These are phyloP conservation scores for Leptodontidium sp. DNA, from an alignment of 2,329 filamentous ascomycete genomes.

Conservation along the genomic window DNA sequence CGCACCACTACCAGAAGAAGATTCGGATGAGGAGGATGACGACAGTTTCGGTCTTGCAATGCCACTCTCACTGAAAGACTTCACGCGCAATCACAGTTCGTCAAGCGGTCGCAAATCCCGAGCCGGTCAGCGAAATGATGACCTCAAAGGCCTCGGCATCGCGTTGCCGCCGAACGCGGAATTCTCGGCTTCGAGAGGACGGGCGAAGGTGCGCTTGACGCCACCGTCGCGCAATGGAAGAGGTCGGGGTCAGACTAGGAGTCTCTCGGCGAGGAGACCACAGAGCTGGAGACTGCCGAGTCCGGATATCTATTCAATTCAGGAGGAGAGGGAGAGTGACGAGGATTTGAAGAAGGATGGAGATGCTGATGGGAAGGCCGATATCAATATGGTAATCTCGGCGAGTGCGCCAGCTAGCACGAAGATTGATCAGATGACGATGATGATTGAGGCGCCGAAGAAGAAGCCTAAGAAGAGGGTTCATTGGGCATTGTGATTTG, in stretches of 20 bases:
- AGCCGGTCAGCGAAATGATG: conserved; percentile 27
- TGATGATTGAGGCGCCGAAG: conserved; percentile 36
- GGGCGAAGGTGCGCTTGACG: conserved; percentile 37
- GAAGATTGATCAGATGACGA: conserved; percentile 29
- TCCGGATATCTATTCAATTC: conserved; percentile 45
- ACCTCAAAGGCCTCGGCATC: conserved; percentile 41
- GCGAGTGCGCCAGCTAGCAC: conserved; percentile 34
- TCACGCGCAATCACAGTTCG: conserved; percentile 33
- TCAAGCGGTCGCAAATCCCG: conserved; percentile 35
- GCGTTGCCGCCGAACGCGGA: conserved; percentile 29
- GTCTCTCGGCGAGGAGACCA: conserved; percentile 38
- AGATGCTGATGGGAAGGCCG: conserved; percentile 4
- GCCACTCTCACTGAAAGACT: conserved; percentile 43
- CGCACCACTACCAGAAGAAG: conserved; percentile 28
- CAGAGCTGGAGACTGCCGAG: conserved; percentile 46
- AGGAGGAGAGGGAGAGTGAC: conserved; percentile 43
- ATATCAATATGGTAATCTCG: conserved; percentile 21
- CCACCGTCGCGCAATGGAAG: conserved; percentile 27
- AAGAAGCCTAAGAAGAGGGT: conserved; percentile 45
- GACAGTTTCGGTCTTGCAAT: conserved; percentile 40
- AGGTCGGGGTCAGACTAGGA: conserved; percentile 42
- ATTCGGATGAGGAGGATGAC: conserved; percentile 37
- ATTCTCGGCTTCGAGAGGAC: conserved; percentile 36
- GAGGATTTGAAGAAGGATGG: conserved; percentile 29
- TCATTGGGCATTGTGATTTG: conserved; percentile 43